Base-by-base conservation (phyloP, 352 stramenopile species). In the Pythium insidiosum region DNA sequence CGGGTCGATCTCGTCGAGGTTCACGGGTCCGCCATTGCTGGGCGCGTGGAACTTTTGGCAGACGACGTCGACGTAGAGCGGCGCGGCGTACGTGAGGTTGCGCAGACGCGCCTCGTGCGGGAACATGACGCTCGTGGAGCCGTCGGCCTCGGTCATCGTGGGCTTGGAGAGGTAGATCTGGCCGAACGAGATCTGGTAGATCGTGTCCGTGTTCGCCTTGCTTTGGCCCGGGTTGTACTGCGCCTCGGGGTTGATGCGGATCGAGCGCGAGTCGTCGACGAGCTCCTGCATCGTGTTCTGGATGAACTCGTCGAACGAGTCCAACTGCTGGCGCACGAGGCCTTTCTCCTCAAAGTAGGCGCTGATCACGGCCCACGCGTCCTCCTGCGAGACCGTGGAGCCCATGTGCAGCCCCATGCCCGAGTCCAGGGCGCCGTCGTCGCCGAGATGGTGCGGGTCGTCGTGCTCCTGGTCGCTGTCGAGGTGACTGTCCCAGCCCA, bases 241-340 rank as follows among this genome's bases (percentile, higher is more conserved):
- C 30, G 95, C 73, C 65, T 99, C 92, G 13, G 95, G 95, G 31
- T 88, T 97, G 24, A 99, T 96, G 38, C 88, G 80, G 61, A 99
- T 98, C 44, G 94, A 95, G 38, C 95, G 92, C 24, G 81, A 95
- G 68, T 99, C 96, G 62, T 98, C 91, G 44, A 99, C 95, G 33
- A 99, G 72, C 73, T 99, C 95, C 72, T 99, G 96, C 94, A 99
- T 99, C 6, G 94, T 99, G 70, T 98, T 99, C 79, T 98, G 94
- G 58, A 99, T 98, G 66, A 99, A 99, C 78, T 99, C 94, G 65
- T 99, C 96, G 72, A 99, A 99, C 31, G 95, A 99, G 65, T 99
- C 97, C 22, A 99, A 71, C 66, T 99, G 97, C 67, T 99, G 97
- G 28, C 96, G 85, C 36, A 99, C 97, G 6, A 99, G 84, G 1